Evolutionary conservation across 805 yeast genomes (phyloP).

Genomic region (Yarrowia sp.): DNA sequence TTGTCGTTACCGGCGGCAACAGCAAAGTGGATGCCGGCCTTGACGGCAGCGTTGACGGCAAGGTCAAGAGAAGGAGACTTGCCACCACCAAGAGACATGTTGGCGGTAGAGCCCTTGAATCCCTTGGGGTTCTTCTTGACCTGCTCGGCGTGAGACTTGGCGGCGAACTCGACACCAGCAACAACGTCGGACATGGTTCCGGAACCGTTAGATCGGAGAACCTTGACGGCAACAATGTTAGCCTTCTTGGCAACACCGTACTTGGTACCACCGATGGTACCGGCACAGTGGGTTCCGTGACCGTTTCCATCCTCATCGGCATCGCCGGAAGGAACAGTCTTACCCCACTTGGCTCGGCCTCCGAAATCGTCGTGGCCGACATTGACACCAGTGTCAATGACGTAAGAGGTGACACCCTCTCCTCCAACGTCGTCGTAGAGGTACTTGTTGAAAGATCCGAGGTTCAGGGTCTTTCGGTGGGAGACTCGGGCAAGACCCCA

Average conservation of each 20-base stretch:
- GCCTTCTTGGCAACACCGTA: conserved; percentile 70
- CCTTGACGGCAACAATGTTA: conserved; percentile 65
- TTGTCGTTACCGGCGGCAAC: conserved; percentile 71
- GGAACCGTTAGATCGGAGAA: conserved; percentile 63
- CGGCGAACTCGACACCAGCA: conserved; percentile 68
- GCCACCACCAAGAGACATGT: conserved; percentile 69
- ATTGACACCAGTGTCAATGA: conserved; percentile 80
- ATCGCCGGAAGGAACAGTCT: conserved; percentile 58
- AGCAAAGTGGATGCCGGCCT: conserved; percentile 64
- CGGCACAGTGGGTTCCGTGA: conserved; percentile 73
- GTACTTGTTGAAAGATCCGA: conserved; percentile 65
- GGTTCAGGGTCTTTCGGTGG: conserved; percentile 66
- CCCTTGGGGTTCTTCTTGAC: conserved; percentile 54
- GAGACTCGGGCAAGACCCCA: conserved; percentile 79
- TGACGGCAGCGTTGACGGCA: conserved; percentile 65
- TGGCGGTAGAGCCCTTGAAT: conserved; percentile 66
- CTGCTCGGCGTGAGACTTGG: conserved; percentile 56
- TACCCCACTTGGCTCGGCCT: conserved; percentile 69
- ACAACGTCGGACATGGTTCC: conserved; percentile 68
- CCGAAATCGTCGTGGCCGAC: conserved; percentile 61
- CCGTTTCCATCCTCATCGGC: conserved; percentile 65
- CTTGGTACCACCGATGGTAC: conserved; percentile 64
- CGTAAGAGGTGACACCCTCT: conserved; percentile 72
- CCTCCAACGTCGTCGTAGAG: conserved; percentile 67
- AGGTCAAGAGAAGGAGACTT: conserved; percentile 62